Evolutionary conservation across 306 rosid species (phyloP), one percentile per base, ranked within the genome.

Genomic region (Cicer yamashitae): DNA sequence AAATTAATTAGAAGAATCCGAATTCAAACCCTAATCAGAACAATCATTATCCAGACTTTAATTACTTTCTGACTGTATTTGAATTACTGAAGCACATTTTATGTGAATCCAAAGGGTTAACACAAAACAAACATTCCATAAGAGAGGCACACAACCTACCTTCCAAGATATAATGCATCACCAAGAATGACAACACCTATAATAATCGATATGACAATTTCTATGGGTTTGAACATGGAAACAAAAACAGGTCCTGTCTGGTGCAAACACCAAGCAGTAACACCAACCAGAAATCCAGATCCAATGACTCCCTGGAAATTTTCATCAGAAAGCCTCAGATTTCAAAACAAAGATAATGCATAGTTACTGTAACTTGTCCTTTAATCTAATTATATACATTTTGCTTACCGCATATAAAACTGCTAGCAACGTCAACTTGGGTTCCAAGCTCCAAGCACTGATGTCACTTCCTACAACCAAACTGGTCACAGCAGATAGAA

Each of bases 181-280:
- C 94, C 94, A 1, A 86, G 84, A 76, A 94, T 84, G 74, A 85
- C 54, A 60, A 86, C 80, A 41, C 98, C 91, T 7, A 76, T 47
- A 8, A 77, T 66, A 82, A 89, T 86, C 0, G 98, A 85, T 80
- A 94, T 80, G 66, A 89, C 79, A 22, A 94, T 90, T 61, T 93
- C 97, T 75, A 94, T 2, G 25, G 97, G 96, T 87, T 90, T 94
- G 86, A 94, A 94, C 94, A 89, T 90, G 10, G 97, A 74, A 48
- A 90, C 91, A 61, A 91, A 93, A 84, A 89, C 93, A 9, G 97
- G 98, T 37, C 96, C 98, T 7, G 88, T 86, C 85, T 73, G 62
- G 63, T 70, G 82, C 68, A 93, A 75, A 78, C 98, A 89, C 96
- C 96, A 93, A 12, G 89, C 44, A 40, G 62, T 46, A 40, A 40